Evolutionary conservation across 2,329 filamentous ascomycete genomes (phyloP), one percentile per base, ranked within the genome.

Genomic region (Sclerotinia borealis): DNA sequence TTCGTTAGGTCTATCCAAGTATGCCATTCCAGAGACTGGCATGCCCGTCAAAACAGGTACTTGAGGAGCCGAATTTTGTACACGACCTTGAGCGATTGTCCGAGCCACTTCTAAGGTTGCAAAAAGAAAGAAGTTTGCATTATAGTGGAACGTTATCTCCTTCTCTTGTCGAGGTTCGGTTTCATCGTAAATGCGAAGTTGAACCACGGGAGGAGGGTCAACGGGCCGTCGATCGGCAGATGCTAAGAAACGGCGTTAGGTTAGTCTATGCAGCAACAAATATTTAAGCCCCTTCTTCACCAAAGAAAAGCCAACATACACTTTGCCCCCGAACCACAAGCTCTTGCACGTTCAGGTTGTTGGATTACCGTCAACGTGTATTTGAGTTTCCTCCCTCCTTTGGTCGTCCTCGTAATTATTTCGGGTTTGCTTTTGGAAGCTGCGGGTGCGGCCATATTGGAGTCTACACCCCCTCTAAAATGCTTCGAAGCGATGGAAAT

Each of bases 111-210:
- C 92, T 64, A 99, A 82, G 7, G 92, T 97, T 59, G 93, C 91
- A 72, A 92, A 98, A 47, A 98, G 87, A 78, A 99, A 98, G 83
- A 98, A 98, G 77, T 96, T 96, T 74, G 93, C 93, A 74, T 96
- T 93, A 80, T 97, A 96, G 64, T 86, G 84, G 72, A 96, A 96
- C 2, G 95, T 98, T 72, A 92, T 85, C 41, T 62, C 60, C 17
- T 52, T 54, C 37, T 62, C 52, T 25, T 56, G 54, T 37, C 50
- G 50, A 25, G 50, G 50, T 66, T 92, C 89, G 63, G 51, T 63
- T 80, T 81, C 77, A 41, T 88, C 90, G 71, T 87, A 92, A 68
- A 98, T 90, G 68, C 88, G 89, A 66, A 99, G 81, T 77, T 96
- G 91, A 45, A 98, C 92, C 62, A 99, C 95, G 0, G 95, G 95